Base-by-base conservation (phyloP, 495 filamentous ascomycete genomes). In the Aspergillus taichungensis region DNA sequence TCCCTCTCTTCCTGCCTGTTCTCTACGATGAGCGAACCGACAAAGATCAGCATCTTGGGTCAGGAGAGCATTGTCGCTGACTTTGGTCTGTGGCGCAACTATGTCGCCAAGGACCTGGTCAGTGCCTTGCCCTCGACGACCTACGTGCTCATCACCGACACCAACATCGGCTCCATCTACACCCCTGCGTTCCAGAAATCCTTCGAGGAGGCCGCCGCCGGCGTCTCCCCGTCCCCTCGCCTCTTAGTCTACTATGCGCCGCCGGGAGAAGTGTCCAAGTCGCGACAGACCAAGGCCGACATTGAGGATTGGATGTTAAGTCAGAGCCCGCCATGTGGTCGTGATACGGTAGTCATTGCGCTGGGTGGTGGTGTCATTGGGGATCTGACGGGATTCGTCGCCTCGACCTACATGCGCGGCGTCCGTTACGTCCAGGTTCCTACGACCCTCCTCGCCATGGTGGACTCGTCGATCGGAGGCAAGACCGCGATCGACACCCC, bases 401-500 rank as follows among this genome's bases (percentile, higher is more conserved):
- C 92, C 14, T 85, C 92, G 34, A 98, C 92, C 40, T 98, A 96
- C 71, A 98, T 97, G 90, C 80, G 92, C 46, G 94, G 94, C 37
- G 85, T 98, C 38, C 85, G 85, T 53, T 94, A 92, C 66, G 88
- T 95, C 30, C 94, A 98, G 68, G 88, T 97, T 42, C 92, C 92
- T 3, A 97, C 92, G 34, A 94, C 90, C 0, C 73, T 98, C 32
- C 77, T 98, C 45, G 78, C 94, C 47, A 98, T 98, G 92, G 92
- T 98, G 13, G 92, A 98, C 67, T 96, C 90, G 29, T 95, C 88
- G 34, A 95, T 98, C 63, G 92, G 92, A 43, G 92, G 92, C 36
- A 98, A 98, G 76, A 97, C 94, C 11, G 92, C 92, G 42, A 96
- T 98, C 61, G 92, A 98, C 56, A 91, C 86, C 1, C 90, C 92